These are phyloP conservation scores for Tolypocladium album DNA, from an alignment of 2,329 filamentous ascomycete genomes.

Conservation along the genomic window DNA sequence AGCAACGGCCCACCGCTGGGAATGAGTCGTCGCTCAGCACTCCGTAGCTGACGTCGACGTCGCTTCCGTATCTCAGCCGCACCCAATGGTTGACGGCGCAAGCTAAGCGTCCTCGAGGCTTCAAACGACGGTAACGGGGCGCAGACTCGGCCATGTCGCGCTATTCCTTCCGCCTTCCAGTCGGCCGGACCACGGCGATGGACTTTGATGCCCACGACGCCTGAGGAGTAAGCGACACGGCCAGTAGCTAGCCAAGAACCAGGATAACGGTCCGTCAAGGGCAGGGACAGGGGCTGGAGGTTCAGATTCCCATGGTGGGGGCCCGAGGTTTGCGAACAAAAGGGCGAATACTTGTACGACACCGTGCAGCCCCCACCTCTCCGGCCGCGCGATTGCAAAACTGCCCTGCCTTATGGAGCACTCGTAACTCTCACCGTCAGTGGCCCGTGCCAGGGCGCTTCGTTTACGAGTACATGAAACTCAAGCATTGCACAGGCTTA, in stretches of 20 bases:
- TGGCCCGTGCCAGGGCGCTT: background rate
- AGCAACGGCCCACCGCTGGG: background rate
- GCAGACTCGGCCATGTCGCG: background rate
- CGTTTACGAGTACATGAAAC: background rate
- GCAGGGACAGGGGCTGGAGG: background rate
- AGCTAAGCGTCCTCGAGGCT: background rate
- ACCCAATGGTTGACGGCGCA: background rate
- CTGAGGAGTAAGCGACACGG: background rate
- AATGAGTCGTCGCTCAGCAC: background rate
- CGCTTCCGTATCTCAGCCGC: background rate
- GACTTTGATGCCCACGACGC: background rate
- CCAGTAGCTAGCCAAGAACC: background rate
- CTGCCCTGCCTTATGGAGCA: too few species aligned
- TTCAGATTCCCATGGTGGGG: background rate
- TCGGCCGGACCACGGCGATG: background rate
- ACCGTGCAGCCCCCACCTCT: background rate
- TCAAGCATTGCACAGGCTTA: background rate
- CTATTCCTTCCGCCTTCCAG: background rate
- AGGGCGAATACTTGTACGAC: background rate
- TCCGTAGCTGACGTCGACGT: background rate
- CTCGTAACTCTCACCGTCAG: background rate
- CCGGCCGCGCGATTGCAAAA: background rate
- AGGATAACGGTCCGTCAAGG: background rate
- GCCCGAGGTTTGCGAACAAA: background rate
- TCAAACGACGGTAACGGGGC: background rate